phyloP scores from a whole-genome alignment of 345 rosid species.

The Chamaenerion angustifolium region DNA sequence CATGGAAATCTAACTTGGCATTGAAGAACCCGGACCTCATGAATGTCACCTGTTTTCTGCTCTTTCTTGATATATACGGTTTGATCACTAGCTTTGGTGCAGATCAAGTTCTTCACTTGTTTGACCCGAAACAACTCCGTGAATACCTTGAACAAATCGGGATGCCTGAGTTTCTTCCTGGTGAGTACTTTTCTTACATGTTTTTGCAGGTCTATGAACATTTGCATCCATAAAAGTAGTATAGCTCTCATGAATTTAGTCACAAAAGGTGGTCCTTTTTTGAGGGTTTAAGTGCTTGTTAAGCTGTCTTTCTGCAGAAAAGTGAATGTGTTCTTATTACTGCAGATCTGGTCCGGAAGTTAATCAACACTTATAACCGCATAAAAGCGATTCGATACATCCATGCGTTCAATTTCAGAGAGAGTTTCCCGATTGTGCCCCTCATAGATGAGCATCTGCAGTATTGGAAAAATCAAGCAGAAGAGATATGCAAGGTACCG shows the following conservation, averaged over 20 bases:
- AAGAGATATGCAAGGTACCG: conserved; percentile 1
- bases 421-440: conserved; percentile 12
- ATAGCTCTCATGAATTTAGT: too few relatives aligned
- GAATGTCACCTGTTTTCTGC: conserved; percentile 26
- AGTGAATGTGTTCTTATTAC: not conserved
- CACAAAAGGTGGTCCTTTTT: too few relatives aligned
- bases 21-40: conserved; percentile 7
- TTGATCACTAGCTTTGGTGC: conserved; percentile 15
- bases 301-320: too few relatives aligned
- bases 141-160: conserved; percentile 19
- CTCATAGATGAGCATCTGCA: conserved; percentile 12
- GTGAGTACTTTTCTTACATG: conserved; percentile 11
- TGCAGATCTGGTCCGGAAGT: conserved; percentile 21
- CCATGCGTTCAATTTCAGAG: conserved; percentile 17
- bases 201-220: not conserved
- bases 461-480: not conserved
- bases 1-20: conserved; percentile 24
- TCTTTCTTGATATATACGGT: conserved; percentile 24
- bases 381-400: conserved; percentile 19
- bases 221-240: too few relatives aligned
- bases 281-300: too few relatives aligned
- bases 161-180: conserved; percentile 12
- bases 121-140: conserved; percentile 18
- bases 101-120: conserved; percentile 17
- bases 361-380: conserved; percentile 13